phyloP scores from a whole-genome alignment of 2,329 filamentous ascomycete genomes.

The Simplicillium aogashimaense region DNA sequence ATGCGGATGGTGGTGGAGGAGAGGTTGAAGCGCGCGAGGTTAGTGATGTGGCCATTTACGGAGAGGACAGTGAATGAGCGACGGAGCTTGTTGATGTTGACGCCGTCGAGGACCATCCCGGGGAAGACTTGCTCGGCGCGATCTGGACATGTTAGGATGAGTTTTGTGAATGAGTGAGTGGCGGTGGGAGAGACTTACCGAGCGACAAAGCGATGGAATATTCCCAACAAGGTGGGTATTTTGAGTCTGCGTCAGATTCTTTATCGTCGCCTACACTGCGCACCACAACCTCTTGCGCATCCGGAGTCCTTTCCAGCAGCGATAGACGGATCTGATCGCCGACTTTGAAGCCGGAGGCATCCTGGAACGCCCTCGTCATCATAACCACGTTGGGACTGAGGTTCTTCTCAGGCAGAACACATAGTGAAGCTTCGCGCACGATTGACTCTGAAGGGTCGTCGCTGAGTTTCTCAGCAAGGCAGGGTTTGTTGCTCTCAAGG shows the following conservation, averaged over 20 bases:
- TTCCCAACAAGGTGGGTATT: constrained; percentile 25
- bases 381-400: constrained; percentile 59
- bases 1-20: constrained; percentile 27
- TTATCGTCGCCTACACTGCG: constrained; percentile 42
- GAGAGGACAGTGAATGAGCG: constrained; percentile 42
- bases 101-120: constrained; percentile 60
- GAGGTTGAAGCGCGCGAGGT: constrained; percentile 32
- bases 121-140: constrained; percentile 59
- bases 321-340: constrained; percentile 54
- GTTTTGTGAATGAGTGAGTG: neutral
- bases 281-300: constrained; percentile 49
- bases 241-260: constrained; percentile 13
- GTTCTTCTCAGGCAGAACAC: constrained; percentile 45
- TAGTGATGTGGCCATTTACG: constrained; percentile 41
- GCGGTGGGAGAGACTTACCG: constrained; percentile 13
- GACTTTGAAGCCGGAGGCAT: constrained; percentile 61
- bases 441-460: constrained; percentile 11
- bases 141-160: too few species aligned
- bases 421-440: constrained; percentile 36
- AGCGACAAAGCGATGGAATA: constrained; percentile 20
- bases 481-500: constrained; percentile 31
- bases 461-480: constrained; percentile 25
- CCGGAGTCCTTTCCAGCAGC: constrained; percentile 43
- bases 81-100: constrained; percentile 22
- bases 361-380: constrained; percentile 64